Base-by-base conservation (phyloP, 1,284 basidiomycete species). In the Sporisorium reilianum region DNA sequence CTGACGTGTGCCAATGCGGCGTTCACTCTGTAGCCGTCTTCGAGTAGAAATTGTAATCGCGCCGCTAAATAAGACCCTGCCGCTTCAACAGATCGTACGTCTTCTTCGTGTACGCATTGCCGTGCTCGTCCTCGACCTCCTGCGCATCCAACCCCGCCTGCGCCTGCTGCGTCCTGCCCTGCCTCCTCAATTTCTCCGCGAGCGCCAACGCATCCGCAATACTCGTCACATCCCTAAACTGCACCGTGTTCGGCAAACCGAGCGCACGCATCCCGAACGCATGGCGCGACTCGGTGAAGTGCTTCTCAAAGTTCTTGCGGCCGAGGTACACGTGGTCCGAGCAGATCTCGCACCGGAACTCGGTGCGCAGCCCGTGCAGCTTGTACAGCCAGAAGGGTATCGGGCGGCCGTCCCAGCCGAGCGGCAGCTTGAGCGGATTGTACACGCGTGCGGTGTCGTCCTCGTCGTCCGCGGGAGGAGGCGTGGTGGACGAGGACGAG, bases 331-430 rank as follows among this genome's bases (percentile, higher is more conserved):
- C 77, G 50, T 75, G 73, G 55, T 85, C 85, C 16, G 94, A 96
- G 85, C 97, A 99, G 80, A 99, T 97, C 87, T 99, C 96, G 84
- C 97, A 99, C 64, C 91, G 90, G 86, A 97, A 99, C 85, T 97
- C 95, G 53, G 97, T 95, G 28, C 96, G 95, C 23, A 99, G 88
- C 1, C 97, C 97, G 85, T 99, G 97, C 56, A 99, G 87, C 86
- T 98, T 99, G 88, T 96, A 99, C 65, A 99, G 85, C 96, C 96
- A 99, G 85, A 95, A 98, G 18, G 97, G 96, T 80, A 99, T 99
- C 18, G 96, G 95, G 84, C 96, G 97, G 42, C 95, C 95, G 84
- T 98, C 95, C 95, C 95, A 98, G 1, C 96, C 96, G 3, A 99
- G 89, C 11, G 97, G 97, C 42, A 99, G 87, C 86, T 98, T 98